phyloP scores from a whole-genome alignment of 2,329 filamentous ascomycete species.

The Fonsecaea multimorphosa region DNA sequence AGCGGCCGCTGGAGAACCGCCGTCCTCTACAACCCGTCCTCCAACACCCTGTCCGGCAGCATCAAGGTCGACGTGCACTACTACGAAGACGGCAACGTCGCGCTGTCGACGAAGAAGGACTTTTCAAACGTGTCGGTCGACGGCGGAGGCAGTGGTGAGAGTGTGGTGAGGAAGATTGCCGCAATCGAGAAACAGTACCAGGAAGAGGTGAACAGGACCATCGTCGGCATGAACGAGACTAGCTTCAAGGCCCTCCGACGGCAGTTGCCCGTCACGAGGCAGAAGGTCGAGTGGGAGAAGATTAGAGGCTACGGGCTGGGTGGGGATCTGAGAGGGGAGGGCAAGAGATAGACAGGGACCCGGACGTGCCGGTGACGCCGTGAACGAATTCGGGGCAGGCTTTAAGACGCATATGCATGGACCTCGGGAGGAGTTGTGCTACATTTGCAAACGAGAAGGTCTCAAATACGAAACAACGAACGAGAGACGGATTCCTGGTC shows the following conservation, averaged over 20 bases:
- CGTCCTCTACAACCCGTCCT: conserved; percentile 78
- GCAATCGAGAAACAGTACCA: conserved; percentile 88
- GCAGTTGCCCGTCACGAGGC: conserved; percentile 92
- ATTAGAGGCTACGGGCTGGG: conserved; percentile 88
- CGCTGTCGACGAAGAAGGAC: conserved; percentile 82
- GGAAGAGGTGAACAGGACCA: conserved; percentile 91
- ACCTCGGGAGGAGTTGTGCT: background rate
- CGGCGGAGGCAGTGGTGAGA: conserved; percentile 61
- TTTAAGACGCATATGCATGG: background rate
- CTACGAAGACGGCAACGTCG: conserved; percentile 98
- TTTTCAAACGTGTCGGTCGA: conserved; percentile 28
- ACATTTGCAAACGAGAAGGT: background rate
- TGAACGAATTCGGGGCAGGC: background rate
- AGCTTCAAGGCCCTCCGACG: conserved; percentile 92
- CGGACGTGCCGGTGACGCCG: background rate
- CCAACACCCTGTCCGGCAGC: conserved; percentile 71
- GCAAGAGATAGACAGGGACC: conserved; percentile 21
- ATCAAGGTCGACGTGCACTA: conserved; percentile 98
- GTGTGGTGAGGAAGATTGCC: conserved; percentile 78
- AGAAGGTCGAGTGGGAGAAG: conserved; percentile 99
- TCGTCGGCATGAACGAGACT: conserved; percentile 85
- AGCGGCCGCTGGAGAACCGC: conserved; percentile 95
- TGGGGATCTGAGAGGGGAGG: conserved; percentile 33
- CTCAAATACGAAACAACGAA: background rate
- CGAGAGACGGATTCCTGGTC: conserved; percentile 30